Evolutionary conservation across 441 rosid species (phyloP).

Genomic region (Breynia disticha): DNA sequence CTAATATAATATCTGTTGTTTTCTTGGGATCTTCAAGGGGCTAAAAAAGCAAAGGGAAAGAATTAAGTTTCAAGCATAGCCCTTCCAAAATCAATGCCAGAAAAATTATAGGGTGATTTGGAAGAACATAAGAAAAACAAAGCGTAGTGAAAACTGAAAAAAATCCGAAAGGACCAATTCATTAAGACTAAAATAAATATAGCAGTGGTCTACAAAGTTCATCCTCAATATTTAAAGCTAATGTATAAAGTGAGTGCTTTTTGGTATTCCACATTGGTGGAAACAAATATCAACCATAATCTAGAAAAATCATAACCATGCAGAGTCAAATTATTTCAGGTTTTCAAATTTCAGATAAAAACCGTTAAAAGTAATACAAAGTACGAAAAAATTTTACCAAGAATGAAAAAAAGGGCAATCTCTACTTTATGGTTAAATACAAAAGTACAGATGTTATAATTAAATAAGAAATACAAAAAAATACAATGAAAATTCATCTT

Average conservation of each 20-base stretch:
- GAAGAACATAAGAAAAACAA: not conserved
- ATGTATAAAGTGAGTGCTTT: no score
- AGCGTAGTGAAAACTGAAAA: not conserved
- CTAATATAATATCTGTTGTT: constrained; percentile 66
- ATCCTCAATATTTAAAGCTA: no score
- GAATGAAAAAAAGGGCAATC: not conserved
- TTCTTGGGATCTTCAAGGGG: constrained; percentile 87
- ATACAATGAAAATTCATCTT: not conserved
- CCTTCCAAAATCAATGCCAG: constrained; percentile 1
- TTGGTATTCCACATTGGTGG: no score
- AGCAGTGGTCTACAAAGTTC: no score
- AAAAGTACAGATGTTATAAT: not conserved
- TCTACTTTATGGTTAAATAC: not conserved
- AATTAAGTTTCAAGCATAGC: constrained; percentile 7
- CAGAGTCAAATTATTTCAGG: no score
- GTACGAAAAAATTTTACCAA: not conserved
- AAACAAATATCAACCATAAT: no score
- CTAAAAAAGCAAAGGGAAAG: constrained; percentile 34
- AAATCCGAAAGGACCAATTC: not conserved
- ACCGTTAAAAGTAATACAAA: no score
- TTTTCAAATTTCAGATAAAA: no score
- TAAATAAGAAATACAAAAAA: not conserved
- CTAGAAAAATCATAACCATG: no score
- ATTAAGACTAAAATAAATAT: no score
- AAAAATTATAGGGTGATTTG: no score